These are phyloP conservation scores for Vachellia pachyceras DNA, from an alignment of 306 rosid species.

Conservation along the genomic window DNA sequence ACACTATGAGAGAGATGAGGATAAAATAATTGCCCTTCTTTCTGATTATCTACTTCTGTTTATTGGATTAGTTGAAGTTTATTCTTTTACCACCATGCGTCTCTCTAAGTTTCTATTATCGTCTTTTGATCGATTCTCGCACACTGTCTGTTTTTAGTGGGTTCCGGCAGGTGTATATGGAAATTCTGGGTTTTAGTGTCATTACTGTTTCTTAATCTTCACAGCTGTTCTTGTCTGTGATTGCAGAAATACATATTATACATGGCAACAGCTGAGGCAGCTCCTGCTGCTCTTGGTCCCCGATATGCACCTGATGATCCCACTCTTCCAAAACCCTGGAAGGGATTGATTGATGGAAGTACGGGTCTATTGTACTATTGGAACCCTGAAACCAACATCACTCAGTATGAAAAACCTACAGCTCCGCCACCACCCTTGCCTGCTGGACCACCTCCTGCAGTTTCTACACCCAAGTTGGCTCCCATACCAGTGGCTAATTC, in stretches of 20 bases:
- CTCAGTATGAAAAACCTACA: conserved; percentile 88
- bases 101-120: neutral
- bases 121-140: neutral
- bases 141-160: neutral
- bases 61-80: neutral
- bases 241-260: conserved; percentile 45
- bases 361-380: conserved; percentile 82
- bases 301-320: conserved; percentile 97
- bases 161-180: neutral
- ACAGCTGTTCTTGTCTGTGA: neutral
- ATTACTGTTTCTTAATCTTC: conserved; percentile 6
- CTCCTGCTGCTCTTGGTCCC: conserved; percentile 68
- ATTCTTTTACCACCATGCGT: neutral
- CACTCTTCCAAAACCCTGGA: conserved; percentile 90
- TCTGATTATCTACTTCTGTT: neutral
- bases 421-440: conserved; percentile 59
- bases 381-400: conserved; percentile 94
- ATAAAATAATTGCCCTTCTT: neutral
- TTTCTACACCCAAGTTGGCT: conserved; percentile 63
- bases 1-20: neutral
- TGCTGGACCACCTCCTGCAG: conserved; percentile 47
- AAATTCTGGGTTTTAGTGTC: neutral
- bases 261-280: conserved; percentile 79
- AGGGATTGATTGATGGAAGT: conserved; percentile 93
- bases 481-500: conserved; percentile 62